Base-by-base conservation (phyloP, 768 basidiomycete genomes). In the Russula sp. region DNA sequence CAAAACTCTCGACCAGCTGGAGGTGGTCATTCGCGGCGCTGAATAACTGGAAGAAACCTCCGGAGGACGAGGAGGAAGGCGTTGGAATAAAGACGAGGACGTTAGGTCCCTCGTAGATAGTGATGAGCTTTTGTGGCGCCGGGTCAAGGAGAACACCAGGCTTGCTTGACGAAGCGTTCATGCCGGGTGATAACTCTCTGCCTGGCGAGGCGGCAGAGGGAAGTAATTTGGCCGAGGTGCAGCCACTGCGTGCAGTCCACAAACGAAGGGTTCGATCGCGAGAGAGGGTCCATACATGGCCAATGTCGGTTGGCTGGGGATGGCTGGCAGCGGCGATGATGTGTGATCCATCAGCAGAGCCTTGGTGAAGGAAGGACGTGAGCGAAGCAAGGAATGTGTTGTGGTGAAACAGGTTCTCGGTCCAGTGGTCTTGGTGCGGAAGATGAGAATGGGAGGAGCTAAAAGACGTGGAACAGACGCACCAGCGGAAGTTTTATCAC, bases 201-300 rank as follows among this genome's bases (percentile, higher is more conserved):
- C 63, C 69, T 40, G 66, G 52, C 0, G 75, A 73, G n/a, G 72
- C 66, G 28, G 72, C 62, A 34, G 72, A 71, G 13, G 83, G 78
- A 50, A 90, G 75, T 13, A 77, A 74, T 71, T 82, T 86, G 36
- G 83, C 83, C 34, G 85, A 82, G n/a, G 88, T 80, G 71, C 90
- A 88, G 50, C 87, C 87, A 60, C 84, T 79, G 73, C 87, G 84
- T 32, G 86, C 80, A 67, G 89, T 88, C 94, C 94, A 98, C 49
- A 90, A 78, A 44, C 93, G 83, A 48, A 98, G 79, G 38, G 86
- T 88, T 60, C 89, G 83, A 77, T 97, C 93, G 60, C 93, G 81
- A 10, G 94, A 94, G 48, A 98, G 80, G 1, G 93, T 88, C 84
- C 92, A 96, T 24, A 88, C 77, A 69, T 90, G 80, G 40, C 80